A percentile compares a stretch with the other conserved stretches of the same genome.
Conservation (phyloP, 2,329 filamentous ascomycete species). For the Aspergillus novoparasiticus region DNA sequence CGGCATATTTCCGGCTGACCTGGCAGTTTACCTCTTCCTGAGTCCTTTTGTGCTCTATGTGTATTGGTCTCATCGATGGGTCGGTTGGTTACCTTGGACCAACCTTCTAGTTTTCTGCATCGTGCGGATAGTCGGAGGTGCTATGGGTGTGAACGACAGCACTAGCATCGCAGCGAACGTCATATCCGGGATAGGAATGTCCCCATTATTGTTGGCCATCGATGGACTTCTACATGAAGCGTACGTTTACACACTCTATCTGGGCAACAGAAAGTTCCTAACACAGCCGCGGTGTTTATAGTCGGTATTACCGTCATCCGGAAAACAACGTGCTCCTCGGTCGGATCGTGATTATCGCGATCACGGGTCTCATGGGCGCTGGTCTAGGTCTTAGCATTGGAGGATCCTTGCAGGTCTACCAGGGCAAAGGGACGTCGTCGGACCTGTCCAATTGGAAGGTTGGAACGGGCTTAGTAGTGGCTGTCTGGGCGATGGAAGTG, state of each 20-base stretch:
- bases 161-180: slow-evolving; percentile 33
- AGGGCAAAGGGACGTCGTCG: background rate
- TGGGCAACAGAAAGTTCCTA: background rate
- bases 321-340: background rate
- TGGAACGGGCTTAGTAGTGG: slow-evolving; percentile 11
- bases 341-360: slow-evolving; percentile 2
- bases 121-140: slow-evolving; percentile 39
- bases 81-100: slow-evolving; percentile 43
- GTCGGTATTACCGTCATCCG: slow-evolving; percentile 24
- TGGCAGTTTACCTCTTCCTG: slow-evolving; percentile 40
- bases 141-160: slow-evolving; percentile 10
- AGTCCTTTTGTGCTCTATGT: slow-evolving; percentile 34
- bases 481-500: slow-evolving; percentile 10
- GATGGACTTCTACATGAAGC: slow-evolving; percentile 41
- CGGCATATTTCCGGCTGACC: background rate
- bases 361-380: slow-evolving; percentile 2
- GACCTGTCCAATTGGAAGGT: slow-evolving; percentile 7
- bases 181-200: slow-evolving; percentile 43
- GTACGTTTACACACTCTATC: slow-evolving; percentile 22
- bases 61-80: slow-evolving; percentile 36
- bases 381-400: slow-evolving; percentile 9
- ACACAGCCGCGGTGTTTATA: slow-evolving; percentile 3
- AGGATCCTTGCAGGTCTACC: slow-evolving; percentile 13
- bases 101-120: slow-evolving; percentile 43
- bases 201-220: slow-evolving; percentile 36